phyloP scores from a whole-genome alignment of 495 filamentous ascomycete genomes.

The Venustampulla echinocandica region DNA sequence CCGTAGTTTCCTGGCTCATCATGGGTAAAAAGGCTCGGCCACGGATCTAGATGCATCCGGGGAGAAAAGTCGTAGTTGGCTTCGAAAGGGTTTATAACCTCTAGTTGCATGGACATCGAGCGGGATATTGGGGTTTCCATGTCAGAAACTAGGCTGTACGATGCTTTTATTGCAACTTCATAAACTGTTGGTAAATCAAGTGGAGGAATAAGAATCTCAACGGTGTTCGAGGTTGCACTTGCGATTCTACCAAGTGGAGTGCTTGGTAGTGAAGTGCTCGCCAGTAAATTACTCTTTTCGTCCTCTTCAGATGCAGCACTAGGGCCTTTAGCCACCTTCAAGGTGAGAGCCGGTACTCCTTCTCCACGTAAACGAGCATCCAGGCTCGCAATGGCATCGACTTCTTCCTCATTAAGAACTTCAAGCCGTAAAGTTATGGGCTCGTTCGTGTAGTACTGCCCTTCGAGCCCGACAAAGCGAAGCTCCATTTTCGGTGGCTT shows the following conservation, averaged over 20 bases:
- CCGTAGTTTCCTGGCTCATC: slow-evolving; percentile 30
- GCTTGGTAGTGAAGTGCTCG: slow-evolving; percentile 25
- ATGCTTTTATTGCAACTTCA: slow-evolving; percentile 59
- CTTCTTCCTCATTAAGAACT: slow-evolving; percentile 76
- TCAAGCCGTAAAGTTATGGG: slow-evolving; percentile 55
- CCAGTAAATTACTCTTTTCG: slow-evolving; percentile 27
- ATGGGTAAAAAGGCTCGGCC: slow-evolving; percentile 79
- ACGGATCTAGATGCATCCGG: slow-evolving; percentile 62
- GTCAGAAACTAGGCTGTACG: slow-evolving; percentile 74
- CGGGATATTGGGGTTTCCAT: slow-evolving; percentile 77
- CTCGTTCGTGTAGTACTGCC: slow-evolving; percentile 81
- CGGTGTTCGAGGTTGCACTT: slow-evolving; percentile 28
- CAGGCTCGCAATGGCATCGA: slow-evolving; percentile 59
- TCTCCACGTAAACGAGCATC: slow-evolving; percentile 61
- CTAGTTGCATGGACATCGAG: slow-evolving; percentile 52
- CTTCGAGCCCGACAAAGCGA: slow-evolving; percentile 45
- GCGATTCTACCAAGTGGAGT: slow-evolving; percentile 41
- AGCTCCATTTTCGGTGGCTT: slow-evolving; percentile 90
- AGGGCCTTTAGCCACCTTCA: slow-evolving; percentile 20
- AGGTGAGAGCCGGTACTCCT: slow-evolving; percentile 34
- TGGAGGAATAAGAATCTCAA: slow-evolving; percentile 42
- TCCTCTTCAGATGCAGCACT: slow-evolving; percentile 32
- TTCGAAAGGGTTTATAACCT: slow-evolving; percentile 76
- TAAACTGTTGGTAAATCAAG: slow-evolving; percentile 49
- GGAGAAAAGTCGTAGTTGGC: slow-evolving; percentile 79